Conservation (phyloP, 2,329 filamentous ascomycete species). For the Ramularia endophylla region DNA sequence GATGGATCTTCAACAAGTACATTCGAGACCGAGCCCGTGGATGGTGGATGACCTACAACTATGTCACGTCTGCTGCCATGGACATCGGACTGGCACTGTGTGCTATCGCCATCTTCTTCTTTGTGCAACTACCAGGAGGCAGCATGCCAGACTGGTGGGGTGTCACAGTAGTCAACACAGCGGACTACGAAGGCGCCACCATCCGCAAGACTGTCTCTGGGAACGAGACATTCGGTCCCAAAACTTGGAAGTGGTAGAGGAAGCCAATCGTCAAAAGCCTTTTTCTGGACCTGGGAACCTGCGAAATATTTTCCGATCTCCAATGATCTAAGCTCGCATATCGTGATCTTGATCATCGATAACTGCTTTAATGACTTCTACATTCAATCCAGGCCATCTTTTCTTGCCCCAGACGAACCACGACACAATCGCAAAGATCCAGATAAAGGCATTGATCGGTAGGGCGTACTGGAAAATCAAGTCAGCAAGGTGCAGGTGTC, state of each 20-base stretch:
- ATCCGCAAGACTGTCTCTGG: slow-evolving; percentile 46
- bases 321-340: no score
- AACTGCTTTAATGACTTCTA: no score
- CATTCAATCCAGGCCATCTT: no score
- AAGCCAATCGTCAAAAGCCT: no score
- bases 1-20: slow-evolving; percentile 75
- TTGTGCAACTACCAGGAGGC: slow-evolving; percentile 72
- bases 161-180: slow-evolving; percentile 10
- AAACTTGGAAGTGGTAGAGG: slow-evolving; percentile 24
- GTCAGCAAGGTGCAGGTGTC: no score
- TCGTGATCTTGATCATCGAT: no score
- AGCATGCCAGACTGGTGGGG: slow-evolving; percentile 68
- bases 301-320: no score
- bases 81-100: slow-evolving; percentile 79
- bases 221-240: slow-evolving; percentile 60
- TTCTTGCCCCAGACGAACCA: no score
- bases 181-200: slow-evolving; percentile 12
- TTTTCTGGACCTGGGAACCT: no score
- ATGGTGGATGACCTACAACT: slow-evolving; percentile 91
- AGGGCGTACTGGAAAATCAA: no score
- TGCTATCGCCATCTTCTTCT: slow-evolving; percentile 83
- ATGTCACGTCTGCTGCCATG: slow-evolving; percentile 77
- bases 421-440: no score
- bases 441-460: no score
- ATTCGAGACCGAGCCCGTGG: slow-evolving; percentile 61